Evolutionary conservation across 2,329 filamentous ascomycete genomes (phyloP), one percentile per base, ranked within the genome.

Genomic region (Blastomyces emzantsi): DNA sequence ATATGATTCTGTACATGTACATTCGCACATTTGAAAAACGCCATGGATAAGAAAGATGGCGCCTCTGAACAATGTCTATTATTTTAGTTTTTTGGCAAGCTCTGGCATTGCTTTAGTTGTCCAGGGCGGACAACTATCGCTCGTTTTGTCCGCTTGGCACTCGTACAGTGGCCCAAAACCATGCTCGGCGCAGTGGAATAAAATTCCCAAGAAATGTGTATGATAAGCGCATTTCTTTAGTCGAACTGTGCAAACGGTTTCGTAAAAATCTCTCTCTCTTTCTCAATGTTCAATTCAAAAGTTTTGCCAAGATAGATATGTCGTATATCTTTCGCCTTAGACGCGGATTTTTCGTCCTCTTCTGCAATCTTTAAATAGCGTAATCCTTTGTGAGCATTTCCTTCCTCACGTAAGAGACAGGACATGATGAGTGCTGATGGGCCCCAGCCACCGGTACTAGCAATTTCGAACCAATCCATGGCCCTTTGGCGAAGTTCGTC

Each of bases 261-360:
- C 9, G 28, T 57, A 17, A 62, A 30, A 2, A 62, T 39, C 33
- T 57, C 49, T 43, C 43, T 15, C 15, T 62, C 49, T 30, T n/a
- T 17, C 11, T 55, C 41, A 47, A 62, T 30, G 28, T 41, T 19
- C 15, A 62, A 28, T 62, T 55, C 13, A 39, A 62, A 43, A 2
- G 60, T 41, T 33, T 39, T n/a, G 30, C 75, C 74, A 63, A 76
- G 79, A 88, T 88, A 90, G 68, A 89, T 90, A 3, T 78, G 75
- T 64, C 88, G 81, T 0, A 91, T 74, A 2, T 75, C 75, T 22
- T 83, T 73, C 1, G 83, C 84, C 28, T 83, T 77, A 63, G 89
- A 87, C 0, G 60, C 49, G 41, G 60, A 65, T 4, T 63, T 55
- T 25, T 65, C 61, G 30, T 69, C 58, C 8, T 66, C 17, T 28